Percentiles rank a stretch among this genome's conserved stretches.
Conservation (phyloP, 768 basidiomycete species). For the Tylopilus felleus region DNA sequence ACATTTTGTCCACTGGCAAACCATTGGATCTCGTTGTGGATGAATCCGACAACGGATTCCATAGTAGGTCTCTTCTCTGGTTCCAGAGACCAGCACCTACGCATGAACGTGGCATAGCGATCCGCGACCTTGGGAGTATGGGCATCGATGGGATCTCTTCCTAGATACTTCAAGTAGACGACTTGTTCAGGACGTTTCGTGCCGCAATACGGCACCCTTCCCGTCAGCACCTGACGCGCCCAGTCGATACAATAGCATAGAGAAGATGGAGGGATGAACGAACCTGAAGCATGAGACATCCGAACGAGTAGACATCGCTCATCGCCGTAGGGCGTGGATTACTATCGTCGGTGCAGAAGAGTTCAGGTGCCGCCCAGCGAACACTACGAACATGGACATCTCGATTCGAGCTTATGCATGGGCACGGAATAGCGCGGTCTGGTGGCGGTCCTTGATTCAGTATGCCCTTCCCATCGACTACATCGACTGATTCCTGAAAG, state of each 20-base stretch:
- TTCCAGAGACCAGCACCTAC: conserved; percentile 8
- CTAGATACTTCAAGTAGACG: conserved; percentile 12
- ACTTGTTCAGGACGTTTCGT: conserved; percentile 11
- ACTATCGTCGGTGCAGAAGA: conserved; percentile 1
- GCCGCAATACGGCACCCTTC: conserved; percentile 5
- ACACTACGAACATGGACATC: not conserved
- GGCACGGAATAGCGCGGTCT: no score
- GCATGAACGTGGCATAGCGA: conserved; percentile 3
- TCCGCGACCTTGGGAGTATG: conserved; percentile 4
- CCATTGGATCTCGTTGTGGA: not conserved
- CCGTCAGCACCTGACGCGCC: conserved; percentile 3
- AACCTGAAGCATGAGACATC: conserved; percentile 17
- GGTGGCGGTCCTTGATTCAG: not conserved
- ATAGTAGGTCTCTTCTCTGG: conserved; percentile 12
- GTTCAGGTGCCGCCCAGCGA: conserved; percentile 14
- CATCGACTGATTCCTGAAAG: conserved; percentile 1
- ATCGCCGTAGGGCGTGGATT: conserved; percentile 5
- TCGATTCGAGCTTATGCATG: no score
- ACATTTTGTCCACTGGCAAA: not conserved
- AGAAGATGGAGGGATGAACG: not conserved
- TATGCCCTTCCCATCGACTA: conserved; percentile 1
- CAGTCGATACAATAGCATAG: not conserved
- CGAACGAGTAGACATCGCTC: conserved; percentile 17
- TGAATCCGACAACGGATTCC: conserved; percentile 2
- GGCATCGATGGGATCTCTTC: conserved; percentile 13